Conservation (phyloP, 352 stramenopile species). For the Globisporangium ultimum region DNA sequence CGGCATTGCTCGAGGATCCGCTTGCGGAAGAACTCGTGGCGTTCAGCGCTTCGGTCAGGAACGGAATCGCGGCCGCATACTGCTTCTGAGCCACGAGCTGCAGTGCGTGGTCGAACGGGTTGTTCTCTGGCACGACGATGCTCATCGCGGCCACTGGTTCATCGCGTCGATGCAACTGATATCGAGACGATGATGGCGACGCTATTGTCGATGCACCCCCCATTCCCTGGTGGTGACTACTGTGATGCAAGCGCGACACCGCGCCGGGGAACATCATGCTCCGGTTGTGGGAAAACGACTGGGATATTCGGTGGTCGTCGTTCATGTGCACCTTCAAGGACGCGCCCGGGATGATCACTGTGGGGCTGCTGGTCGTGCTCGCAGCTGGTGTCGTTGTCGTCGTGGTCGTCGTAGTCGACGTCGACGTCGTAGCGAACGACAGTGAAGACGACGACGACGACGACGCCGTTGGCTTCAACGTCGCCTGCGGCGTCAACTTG, state of each 20-base stretch:
- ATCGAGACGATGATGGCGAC: slow-evolving; percentile 16
- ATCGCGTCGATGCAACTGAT: slow-evolving; percentile 11
- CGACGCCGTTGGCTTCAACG: neutral
- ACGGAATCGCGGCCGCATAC: slow-evolving; percentile 50
- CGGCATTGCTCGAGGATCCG: slow-evolving; percentile 12
- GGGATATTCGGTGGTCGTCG: neutral
- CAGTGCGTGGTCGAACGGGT: slow-evolving; percentile 31
- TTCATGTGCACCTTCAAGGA: slow-evolving; percentile 8
- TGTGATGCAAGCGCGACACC: neutral
- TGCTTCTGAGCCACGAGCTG: slow-evolving; percentile 54
- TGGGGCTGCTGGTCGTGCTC: slow-evolving; percentile 5
- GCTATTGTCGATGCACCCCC: neutral
- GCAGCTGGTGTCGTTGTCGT: slow-evolving; percentile 5
- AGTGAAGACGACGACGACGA: neutral
- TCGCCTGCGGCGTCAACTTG: neutral
- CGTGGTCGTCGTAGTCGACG: slow-evolving; percentile 2
- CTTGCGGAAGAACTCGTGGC: neutral
- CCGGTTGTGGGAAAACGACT: neutral
- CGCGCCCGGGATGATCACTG: slow-evolving; percentile 9
- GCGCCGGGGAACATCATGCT: neutral
- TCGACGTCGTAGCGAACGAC: neutral
- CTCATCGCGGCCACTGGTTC: slow-evolving; percentile 6
- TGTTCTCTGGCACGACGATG: slow-evolving; percentile 4
- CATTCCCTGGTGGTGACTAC: neutral
- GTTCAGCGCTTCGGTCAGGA: slow-evolving; percentile 51